phyloP scores from a whole-genome alignment of 345 rosid species.

The Pistacia vera region DNA sequence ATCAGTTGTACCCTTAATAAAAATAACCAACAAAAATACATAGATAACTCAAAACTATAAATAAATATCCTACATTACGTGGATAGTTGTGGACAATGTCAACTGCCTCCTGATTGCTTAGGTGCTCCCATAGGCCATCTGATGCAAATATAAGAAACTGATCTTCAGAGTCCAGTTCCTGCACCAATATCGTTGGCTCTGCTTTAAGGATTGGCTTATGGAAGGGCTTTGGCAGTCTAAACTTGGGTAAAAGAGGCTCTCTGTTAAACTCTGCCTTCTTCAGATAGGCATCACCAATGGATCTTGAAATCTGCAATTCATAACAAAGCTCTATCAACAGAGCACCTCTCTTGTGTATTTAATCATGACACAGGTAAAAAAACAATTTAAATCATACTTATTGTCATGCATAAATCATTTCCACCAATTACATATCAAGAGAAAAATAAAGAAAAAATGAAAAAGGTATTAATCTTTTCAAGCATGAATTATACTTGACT shows the following conservation, averaged over 20 bases:
- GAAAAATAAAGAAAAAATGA: not conserved
- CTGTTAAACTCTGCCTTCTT: slow-evolving; percentile 85
- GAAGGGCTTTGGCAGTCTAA: slow-evolving; percentile 75
- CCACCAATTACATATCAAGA: slow-evolving; percentile 1
- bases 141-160: slow-evolving; percentile 96
- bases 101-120: slow-evolving; percentile 91
- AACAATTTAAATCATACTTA: not conserved
- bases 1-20: not conserved
- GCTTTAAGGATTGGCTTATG: slow-evolving; percentile 82
- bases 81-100: slow-evolving; percentile 80
- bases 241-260: slow-evolving; percentile 81
- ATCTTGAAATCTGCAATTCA: slow-evolving; percentile 72
- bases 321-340: slow-evolving; percentile 16
- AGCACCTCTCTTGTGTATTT: not conserved
- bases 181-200: slow-evolving; percentile 79
- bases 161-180: slow-evolving; percentile 72
- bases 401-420: not conserved
- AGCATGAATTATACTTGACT: slow-evolving; percentile 4
- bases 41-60: slow-evolving; percentile 3
- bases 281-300: slow-evolving; percentile 95
- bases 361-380: not conserved
- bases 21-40: slow-evolving; percentile 8
- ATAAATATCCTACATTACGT: slow-evolving; percentile 63
- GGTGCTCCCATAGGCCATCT: slow-evolving; percentile 98
- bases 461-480: not conserved